These are phyloP conservation scores for Pseudogymnoascus pannorum DNA, from an alignment of 2,329 filamentous ascomycete genomes.

Conservation along the genomic window DNA sequence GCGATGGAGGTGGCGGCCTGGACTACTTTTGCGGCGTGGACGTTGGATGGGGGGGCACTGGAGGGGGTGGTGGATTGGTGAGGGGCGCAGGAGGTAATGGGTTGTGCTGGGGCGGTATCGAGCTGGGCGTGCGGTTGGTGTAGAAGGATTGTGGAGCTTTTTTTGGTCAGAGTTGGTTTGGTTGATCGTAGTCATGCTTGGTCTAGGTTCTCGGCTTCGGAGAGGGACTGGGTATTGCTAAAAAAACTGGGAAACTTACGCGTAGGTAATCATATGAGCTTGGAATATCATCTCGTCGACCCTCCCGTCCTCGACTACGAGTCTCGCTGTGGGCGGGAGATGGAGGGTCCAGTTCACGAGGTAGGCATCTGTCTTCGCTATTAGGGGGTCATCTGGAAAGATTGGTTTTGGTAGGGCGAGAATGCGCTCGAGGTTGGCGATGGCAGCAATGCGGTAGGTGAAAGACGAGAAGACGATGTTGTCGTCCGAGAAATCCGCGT, in stretches of 20 bases:
- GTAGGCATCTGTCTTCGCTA: slow-evolving; percentile 50
- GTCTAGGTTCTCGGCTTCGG: too few relatives aligned
- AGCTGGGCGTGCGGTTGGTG: slow-evolving; percentile 72
- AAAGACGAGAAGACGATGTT: slow-evolving; percentile 75
- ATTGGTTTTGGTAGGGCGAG: slow-evolving; percentile 50
- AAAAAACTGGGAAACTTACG: slow-evolving; percentile 21
- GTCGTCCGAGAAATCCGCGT: slow-evolving; percentile 57
- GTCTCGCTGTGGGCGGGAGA: slow-evolving; percentile 58
- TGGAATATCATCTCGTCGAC: slow-evolving; percentile 90
- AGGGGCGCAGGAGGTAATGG: slow-evolving; percentile 57
- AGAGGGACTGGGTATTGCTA: too few relatives aligned
- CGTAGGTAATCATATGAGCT: slow-evolving; percentile 69
- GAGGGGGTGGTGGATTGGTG: slow-evolving; percentile 33
- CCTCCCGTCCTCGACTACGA: slow-evolving; percentile 60
- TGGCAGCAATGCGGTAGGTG: slow-evolving; percentile 74
- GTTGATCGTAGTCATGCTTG: too few relatives aligned
- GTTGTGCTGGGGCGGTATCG: slow-evolving; percentile 48
- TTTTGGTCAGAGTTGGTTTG: too few relatives aligned
- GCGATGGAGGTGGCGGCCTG: slow-evolving; percentile 72
- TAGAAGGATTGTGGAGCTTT: slow-evolving; percentile 51
- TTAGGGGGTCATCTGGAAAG: slow-evolving; percentile 43
- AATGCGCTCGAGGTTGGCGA: slow-evolving; percentile 70
- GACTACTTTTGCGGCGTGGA: slow-evolving; percentile 73
- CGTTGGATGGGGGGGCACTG: too few relatives aligned
- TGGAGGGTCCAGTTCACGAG: slow-evolving; percentile 73